Percentiles rank a stretch among this genome's conserved stretches.
Conservation (phyloP, 2,329 filamentous ascomycete species). For the Fusarium nisikadoi region DNA sequence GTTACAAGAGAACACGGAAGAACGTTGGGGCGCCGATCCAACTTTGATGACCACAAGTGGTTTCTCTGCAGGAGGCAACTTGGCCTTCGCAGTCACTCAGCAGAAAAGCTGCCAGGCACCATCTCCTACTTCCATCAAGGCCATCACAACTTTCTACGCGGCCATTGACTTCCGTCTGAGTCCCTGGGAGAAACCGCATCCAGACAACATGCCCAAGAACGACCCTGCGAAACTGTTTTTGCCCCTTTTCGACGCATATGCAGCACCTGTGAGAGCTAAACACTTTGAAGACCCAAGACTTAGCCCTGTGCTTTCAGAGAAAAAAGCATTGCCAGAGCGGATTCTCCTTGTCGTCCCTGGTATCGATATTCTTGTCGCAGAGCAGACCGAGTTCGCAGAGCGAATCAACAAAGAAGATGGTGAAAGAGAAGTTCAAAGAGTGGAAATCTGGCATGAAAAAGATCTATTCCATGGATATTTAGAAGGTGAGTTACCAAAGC, state of each 20-base stretch:
- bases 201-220: conserved; percentile 44
- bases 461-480: conserved; percentile 46
- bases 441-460: conserved; percentile 39
- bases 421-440: conserved; percentile 1
- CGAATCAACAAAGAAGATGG: conserved; percentile 44
- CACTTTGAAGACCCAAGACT: conserved; percentile 50
- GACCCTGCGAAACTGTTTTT: conserved; percentile 54
- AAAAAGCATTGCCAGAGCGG: conserved; percentile 49
- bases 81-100: conserved; percentile 52
- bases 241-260: conserved; percentile 58
- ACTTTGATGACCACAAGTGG: conserved; percentile 56
- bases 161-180: conserved; percentile 52
- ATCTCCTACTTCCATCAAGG: conserved; percentile 48
- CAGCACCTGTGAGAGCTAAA: conserved; percentile 43
- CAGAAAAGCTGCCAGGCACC: conserved; percentile 36
- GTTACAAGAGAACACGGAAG: conserved; percentile 52
- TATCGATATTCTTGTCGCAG: conserved; percentile 55
- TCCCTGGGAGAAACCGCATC: conserved; percentile 55
- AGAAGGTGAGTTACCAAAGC: conserved; percentile 27
- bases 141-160: conserved; percentile 53
- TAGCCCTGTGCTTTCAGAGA: conserved; percentile 50
- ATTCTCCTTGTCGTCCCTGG: conserved; percentile 54
- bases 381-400: conserved; percentile 53
- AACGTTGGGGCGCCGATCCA: conserved; percentile 51
- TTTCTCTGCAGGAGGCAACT: conserved; percentile 56